A percentile compares a stretch with the other conserved stretches of the same genome.
Conservation (phyloP, 257 asterid species). For the Cynanchum wilfordii region DNA sequence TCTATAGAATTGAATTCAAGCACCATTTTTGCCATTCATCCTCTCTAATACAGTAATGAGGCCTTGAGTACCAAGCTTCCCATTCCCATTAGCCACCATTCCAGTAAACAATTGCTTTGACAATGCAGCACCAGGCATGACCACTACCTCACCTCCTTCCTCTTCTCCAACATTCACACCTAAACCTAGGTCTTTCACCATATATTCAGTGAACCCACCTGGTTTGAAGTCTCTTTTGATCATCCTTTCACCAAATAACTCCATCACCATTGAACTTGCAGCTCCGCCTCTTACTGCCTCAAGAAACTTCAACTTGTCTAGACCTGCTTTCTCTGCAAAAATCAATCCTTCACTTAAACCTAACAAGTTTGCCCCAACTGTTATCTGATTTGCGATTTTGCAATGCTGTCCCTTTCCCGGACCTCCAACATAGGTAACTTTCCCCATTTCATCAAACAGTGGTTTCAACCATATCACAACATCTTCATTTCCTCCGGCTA, state of each 20-base stretch:
- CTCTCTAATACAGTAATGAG: constrained; percentile 66
- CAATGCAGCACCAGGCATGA: constrained; percentile 79
- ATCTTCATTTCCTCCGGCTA: constrained; percentile 59
- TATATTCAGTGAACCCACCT: constrained; percentile 76
- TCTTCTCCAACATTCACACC: constrained; percentile 54
- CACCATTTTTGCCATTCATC: constrained; percentile 42
- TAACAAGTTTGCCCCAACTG: constrained; percentile 51
- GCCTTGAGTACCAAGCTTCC: constrained; percentile 73
- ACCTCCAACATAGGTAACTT: constrained; percentile 53
- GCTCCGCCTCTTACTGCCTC: constrained; percentile 87
- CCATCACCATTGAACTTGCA: constrained; percentile 80
- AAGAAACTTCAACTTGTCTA: constrained; percentile 54
- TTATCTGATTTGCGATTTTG: constrained; percentile 79
- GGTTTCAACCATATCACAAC: constrained; percentile 74
- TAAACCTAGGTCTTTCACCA: constrained; percentile 95
- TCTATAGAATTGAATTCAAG: neutral
- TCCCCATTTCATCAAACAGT: constrained; percentile 60
- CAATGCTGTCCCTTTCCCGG: constrained; percentile 85
- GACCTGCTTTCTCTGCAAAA: constrained; percentile 69
- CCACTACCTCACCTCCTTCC: constrained; percentile 41
- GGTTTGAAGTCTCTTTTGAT: constrained; percentile 62
- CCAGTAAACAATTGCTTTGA: constrained; percentile 66
- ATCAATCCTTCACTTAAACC: constrained; percentile 88
- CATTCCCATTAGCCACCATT: constrained; percentile 88
- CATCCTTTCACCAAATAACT: constrained; percentile 82